phyloP scores from a whole-genome alignment of 768 basidiomycete genomes.

The Lentinula edodes region DNA sequence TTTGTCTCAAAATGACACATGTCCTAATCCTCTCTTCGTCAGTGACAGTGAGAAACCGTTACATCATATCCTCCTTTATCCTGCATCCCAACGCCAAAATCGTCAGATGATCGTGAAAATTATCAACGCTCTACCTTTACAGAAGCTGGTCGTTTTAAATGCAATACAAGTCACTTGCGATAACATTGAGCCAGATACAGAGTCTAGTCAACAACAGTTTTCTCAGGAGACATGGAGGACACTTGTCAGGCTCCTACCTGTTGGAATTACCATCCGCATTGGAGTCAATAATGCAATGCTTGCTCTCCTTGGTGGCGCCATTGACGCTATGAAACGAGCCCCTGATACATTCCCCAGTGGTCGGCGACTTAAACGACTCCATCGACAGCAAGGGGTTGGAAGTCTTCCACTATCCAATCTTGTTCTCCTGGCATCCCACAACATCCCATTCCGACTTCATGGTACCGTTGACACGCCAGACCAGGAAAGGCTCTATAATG shows the following conservation, averaged over 20 bases:
- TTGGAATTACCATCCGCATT: not conserved
- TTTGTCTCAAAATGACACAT: not conserved
- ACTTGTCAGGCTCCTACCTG: not conserved
- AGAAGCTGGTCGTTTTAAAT: not conserved
- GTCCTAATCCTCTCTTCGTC: not conserved
- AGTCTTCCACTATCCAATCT: not conserved
- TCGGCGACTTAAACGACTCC: not conserved
- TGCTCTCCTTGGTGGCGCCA: not conserved
- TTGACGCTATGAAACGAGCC: not conserved
- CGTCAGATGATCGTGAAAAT: not conserved
- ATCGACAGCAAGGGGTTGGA: not conserved
- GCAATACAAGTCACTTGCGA: not conserved
- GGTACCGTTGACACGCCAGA: not conserved
- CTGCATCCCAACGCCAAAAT: not conserved
- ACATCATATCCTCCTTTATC: not conserved
- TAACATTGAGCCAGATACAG: not conserved
- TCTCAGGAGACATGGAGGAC: conserved; percentile 1
- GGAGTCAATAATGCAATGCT: not conserved
- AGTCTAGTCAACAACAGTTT: not conserved
- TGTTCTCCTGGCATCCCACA: not conserved
- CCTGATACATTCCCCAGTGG: not conserved
- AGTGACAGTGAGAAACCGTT: no score
- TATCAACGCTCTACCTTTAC: not conserved
- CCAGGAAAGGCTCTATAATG: not conserved
- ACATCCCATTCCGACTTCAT: not conserved